phyloP scores from a whole-genome alignment of 23 red algal species.

The Cyanidioschyzon merolae region DNA sequence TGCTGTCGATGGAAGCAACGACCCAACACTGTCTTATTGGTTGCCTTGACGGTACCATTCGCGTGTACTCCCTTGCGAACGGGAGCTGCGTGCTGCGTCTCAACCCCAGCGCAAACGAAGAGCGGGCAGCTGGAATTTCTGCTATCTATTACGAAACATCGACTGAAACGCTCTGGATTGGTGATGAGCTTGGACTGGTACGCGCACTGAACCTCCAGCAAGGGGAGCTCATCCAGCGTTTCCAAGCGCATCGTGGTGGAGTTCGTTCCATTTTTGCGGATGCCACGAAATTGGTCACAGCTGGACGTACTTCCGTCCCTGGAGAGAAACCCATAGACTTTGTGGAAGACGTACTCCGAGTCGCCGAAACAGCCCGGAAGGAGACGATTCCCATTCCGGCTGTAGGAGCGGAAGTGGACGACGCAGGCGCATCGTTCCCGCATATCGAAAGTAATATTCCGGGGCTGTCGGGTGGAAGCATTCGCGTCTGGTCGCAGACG shows the following conservation, averaged over 20 bases:
- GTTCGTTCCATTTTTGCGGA: not conserved
- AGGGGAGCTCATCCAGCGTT: not conserved
- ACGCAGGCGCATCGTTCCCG: not conserved
- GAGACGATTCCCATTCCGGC: not conserved
- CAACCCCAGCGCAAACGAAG: not conserved
- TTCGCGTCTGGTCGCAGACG: slow-evolving; percentile 2
- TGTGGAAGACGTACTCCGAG: not conserved
- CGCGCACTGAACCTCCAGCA: not conserved
- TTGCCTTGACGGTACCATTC: not conserved
- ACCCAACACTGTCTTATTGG: not conserved
- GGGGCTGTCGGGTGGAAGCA: not conserved
- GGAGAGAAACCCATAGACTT: not conserved
- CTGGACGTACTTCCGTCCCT: not conserved
- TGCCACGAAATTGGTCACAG: not conserved
- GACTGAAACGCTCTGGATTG: not conserved
- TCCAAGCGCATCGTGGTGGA: not conserved
- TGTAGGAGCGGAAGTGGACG: not conserved
- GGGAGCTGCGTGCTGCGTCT: not conserved
- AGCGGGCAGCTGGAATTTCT: not conserved
- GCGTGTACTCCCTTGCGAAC: not conserved
- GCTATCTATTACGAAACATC: not conserved
- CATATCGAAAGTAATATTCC: not conserved
- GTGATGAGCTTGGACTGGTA: not conserved
- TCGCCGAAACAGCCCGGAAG: not conserved
- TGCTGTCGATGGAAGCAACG: slow-evolving; percentile 14